Evolutionary conservation across 2,329 filamentous ascomycete genomes (phyloP), one percentile per base, ranked within the genome.

Genomic region (Stachybotrys chartarum): DNA sequence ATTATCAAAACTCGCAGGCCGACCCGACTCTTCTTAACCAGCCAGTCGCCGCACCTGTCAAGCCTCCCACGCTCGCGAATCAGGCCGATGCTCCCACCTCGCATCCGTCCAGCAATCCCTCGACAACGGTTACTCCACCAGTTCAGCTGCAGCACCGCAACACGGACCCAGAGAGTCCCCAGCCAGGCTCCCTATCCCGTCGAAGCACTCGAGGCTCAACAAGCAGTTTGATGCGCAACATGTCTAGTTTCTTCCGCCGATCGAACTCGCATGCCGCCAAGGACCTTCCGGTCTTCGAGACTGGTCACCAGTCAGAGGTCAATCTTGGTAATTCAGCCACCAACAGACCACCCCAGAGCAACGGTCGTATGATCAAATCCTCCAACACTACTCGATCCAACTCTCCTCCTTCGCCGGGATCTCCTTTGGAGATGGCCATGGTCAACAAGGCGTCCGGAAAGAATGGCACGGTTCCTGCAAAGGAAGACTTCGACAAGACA

Each of bases 341-440:
- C 5, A 66, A 67, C 42, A 60, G 68, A 52, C 66, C 68, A 53
- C 58, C 57, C 52, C 53, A 59, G 30, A 66, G 62, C n/a, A 72
- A 73, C 30, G 72, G 75, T 49, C 76, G 76, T 67, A 79, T 78
- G 3, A 70, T 77, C 60, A 72, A 73, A 52, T 76, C 77, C 50
- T 72, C 74, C 17, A 70, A 69, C 46, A 76, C 74, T 12, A 77
- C 73, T 18, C 75, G 75, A 52, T 77, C 77, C 17, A 77, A 74
- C 58, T 76, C 77, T 7, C 78, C 79, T 6, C 77, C 78, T 2
- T 81, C 79, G 18, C 80, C 79, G 6, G 69, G 69, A 49, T 76
- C 75, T 18, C 71, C 73, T 5, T 65, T 78, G 50, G 74, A 76
- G 57, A 76, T 76, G 71, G 64, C 69, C 11, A 60, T 69, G 46